Base-by-base conservation (phyloP, 2,329 filamentous ascomycete genomes). In the Metarhizium rileyi region DNA sequence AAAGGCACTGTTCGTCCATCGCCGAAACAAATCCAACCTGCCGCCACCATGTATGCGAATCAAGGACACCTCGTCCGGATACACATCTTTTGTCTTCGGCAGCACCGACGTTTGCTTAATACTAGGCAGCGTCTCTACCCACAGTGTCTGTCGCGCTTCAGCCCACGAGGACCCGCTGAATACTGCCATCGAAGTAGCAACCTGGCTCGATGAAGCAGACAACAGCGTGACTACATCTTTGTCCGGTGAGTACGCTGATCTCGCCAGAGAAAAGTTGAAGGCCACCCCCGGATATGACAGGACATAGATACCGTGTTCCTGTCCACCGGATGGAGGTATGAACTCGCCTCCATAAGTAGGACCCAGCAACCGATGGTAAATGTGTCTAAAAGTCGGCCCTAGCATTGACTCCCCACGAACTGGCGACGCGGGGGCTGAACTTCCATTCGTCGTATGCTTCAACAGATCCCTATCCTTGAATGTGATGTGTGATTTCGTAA, bases 281-380 rank as follows among this genome's bases (percentile, higher is more conserved):
- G 91, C 89, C 27, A 98, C 83, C 0, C 93, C 93, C 1, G 91
- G 90, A 67, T 96, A 98, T 2, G 91, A 97, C 30, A 98, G 73
- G 30, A 95, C 83, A 62, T 97, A 98, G 22, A 81, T 86, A 16
- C 90, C 90, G 16, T 74, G 72, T 10, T 75, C 73, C 40, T 73
- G 70, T 28, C 74, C 69, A 3, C 71, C 73, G 1, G 71, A 61
- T 1, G 87, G 81, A 8, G 84, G 77, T 35, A 95, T 77, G 61
- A 91, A 98, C 71, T 98, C 93, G 55, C 93, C 93, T 1, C 87
- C 87, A 64, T 95, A 97, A 0, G 91, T 94, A 18, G 90, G 90
- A 0, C 93, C 93, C 55, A 98, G 83, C n/a, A 96, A 74, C 48
- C 87, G 83, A 60, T 95, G 89, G 65, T 97, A 98, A 56, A 98